These are phyloP conservation scores for Pseudognaphalium luteoalbum DNA, from an alignment of 129 eudicot genomes.

Conservation along the genomic window DNA sequence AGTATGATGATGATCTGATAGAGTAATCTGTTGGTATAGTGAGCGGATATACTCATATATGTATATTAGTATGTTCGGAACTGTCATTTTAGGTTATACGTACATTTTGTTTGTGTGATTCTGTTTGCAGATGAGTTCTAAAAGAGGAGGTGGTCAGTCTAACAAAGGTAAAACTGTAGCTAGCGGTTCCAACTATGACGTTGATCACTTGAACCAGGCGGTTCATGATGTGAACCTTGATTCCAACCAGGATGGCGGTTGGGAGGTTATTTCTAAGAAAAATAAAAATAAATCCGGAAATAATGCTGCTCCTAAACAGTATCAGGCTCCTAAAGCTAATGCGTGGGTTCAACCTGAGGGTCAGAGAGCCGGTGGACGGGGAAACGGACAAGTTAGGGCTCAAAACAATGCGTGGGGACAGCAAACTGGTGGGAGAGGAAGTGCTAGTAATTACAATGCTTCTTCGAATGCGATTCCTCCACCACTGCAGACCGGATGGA, in stretches of 20 bases:
- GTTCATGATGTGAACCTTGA: conserved; percentile 48
- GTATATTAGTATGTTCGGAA: background rate
- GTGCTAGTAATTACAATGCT: conserved; percentile 19
- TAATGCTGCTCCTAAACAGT: conserved; percentile 27
- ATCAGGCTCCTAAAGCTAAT: conserved; percentile 39
- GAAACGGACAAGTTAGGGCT: conserved; percentile 39
- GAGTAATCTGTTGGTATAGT: background rate
- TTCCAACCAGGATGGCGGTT: conserved; percentile 51
- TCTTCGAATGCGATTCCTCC: conserved; percentile 43
- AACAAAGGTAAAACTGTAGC: conserved; percentile 34
- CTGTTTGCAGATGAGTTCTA: conserved; percentile 52
- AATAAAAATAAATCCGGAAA: conserved; percentile 45
- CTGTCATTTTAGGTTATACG: background rate
- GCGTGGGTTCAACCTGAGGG: conserved; percentile 44
- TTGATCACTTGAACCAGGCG: conserved; percentile 42
- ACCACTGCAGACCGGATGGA: conserved; percentile 65
- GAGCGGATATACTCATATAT: background rate
- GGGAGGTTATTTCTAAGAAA: conserved; percentile 64
- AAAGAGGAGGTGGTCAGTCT: conserved; percentile 37
- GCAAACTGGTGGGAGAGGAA: conserved; percentile 50
- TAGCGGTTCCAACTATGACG: conserved; percentile 22
- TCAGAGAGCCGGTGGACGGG: conserved; percentile 42
- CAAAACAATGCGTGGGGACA: conserved; percentile 39
- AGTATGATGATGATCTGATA: background rate
- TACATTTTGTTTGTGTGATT: background rate